A percentile compares a stretch with the other conserved stretches of the same genome.
Conservation (phyloP, 2,329 filamentous ascomycete genomes). For the Dryadomyces quercus-mongolicae region DNA sequence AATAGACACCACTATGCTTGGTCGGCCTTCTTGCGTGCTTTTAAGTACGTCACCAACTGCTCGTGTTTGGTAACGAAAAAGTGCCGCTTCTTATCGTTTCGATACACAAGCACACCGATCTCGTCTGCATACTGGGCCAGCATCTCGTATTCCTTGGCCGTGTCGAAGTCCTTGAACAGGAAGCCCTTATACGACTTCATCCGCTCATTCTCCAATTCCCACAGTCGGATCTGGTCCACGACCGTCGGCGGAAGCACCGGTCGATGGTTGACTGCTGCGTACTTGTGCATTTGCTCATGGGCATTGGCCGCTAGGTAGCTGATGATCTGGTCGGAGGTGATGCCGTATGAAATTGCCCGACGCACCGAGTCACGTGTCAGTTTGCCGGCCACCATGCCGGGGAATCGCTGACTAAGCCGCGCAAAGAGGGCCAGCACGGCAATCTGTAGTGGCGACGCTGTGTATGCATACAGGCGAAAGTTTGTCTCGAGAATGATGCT, state of each 20-base stretch:
- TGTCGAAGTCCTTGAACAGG: conserved; percentile 79
- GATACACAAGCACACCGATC: conserved; percentile 82
- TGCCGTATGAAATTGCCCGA: conserved; percentile 76
- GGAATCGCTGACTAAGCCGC: conserved; percentile 79
- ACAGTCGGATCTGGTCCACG: conserved; percentile 91
- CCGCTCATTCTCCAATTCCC: conserved; percentile 94
- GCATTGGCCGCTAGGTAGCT: conserved; percentile 85
- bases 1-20: conserved; percentile 11
- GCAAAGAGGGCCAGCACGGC: conserved; percentile 86
- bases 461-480: conserved; percentile 95
- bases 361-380: conserved; percentile 82
- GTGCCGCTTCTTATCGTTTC: conserved; percentile 63
- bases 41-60: conserved; percentile 73
- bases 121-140: conserved; percentile 74
- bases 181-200: conserved; percentile 79
- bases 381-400: conserved; percentile 86
- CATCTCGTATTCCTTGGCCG: conserved; percentile 55
- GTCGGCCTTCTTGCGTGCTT: conserved; percentile 44
- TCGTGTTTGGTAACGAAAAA: conserved; percentile 92
- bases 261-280: conserved; percentile 40
- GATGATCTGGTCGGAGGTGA: conserved; percentile 92
- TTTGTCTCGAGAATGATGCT: conserved; percentile 97
- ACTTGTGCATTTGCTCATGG: conserved; percentile 81
- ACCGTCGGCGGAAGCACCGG: conserved; percentile 88
- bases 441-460: conserved; percentile 85